Conservation (phyloP, 2,329 filamentous ascomycete species). For the Zasmidium cellare region DNA sequence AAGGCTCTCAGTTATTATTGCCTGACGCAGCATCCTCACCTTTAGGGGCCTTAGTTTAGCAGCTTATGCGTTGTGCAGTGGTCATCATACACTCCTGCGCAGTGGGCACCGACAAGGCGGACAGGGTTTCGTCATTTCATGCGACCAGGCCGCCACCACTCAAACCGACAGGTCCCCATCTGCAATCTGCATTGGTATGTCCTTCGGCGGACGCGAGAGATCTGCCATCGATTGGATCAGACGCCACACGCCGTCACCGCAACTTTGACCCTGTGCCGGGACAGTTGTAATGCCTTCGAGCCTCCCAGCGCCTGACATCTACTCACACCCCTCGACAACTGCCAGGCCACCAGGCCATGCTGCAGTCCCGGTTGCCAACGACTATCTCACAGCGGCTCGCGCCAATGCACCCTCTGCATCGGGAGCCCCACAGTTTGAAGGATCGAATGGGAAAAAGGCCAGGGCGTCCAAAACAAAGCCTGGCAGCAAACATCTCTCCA, state of each 20-base stretch:
- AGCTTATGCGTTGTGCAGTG: not conserved
- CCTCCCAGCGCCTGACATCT: conserved; percentile 11
- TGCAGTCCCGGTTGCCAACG: conserved; percentile 11
- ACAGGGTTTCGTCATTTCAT: conserved; percentile 5
- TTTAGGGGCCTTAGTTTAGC: not conserved
- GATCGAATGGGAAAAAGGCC: conserved; percentile 20
- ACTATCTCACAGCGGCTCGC: conserved; percentile 14
- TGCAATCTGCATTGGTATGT: conserved; percentile 7
- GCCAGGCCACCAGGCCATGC: conserved; percentile 12
- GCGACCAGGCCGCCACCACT: not conserved
- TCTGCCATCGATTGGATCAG: conserved; percentile 5
- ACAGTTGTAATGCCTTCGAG: conserved; percentile 17
- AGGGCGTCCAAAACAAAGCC: conserved; percentile 40
- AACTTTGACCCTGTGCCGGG: conserved; percentile 18
- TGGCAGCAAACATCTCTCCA: conserved; percentile 41
- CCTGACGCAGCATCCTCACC: not conserved
- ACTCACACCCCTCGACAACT: conserved; percentile 9
- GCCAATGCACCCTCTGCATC: conserved; percentile 19
- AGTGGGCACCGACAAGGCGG: not conserved
- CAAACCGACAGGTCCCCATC: not conserved
- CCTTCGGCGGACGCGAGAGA: not conserved
- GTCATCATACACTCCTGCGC: not conserved
- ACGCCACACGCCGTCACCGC: conserved; percentile 10
- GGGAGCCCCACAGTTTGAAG: conserved; percentile 18
- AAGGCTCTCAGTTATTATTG: conserved; percentile 1